Evolutionary conservation across 2,329 filamentous ascomycete species (phyloP), one percentile per base, ranked within the genome.

Genomic region (Xylariomycetidae sp.): DNA sequence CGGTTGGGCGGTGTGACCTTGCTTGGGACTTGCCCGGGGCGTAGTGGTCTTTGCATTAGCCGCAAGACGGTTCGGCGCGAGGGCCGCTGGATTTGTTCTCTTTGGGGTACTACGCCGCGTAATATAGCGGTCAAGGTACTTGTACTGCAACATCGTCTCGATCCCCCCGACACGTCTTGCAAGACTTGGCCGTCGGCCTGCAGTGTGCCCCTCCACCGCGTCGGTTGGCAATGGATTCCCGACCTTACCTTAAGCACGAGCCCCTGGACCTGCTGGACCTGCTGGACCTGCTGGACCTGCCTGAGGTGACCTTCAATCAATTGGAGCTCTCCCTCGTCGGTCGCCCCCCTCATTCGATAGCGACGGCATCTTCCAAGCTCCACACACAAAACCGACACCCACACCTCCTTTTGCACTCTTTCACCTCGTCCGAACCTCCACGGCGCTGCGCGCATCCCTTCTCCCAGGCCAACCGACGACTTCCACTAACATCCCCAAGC

Each of bases 401-500:
- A 50, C 49, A 52, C 49, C 49, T 51, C 50, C 48, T 51, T 52
- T 50, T 48, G 17, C 40, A 29, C 28, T 15, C 20, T 38, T 8
- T n/a, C 19, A 37, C 33, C 37, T 30, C 29, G 39, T 36, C 40
- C 39, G 28, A 34, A 41, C 41, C 29, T 31, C 35, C 34, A 34
- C 37, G 37, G 49, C 50, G 48, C 49, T 51, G 49, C 45, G 49
- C 49, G 49, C 48, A 44, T 36, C 31, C 32, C 19, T 33, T 27
- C 29, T 18, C 10, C 19, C 24, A 22, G 22, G 13, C 18, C 32
- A 40, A 19, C 36, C 35, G 34, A 25, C 27, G 12, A 30, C 29
- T 23, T 31, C 35, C n/a, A 12, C 24, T 25, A 35, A 35, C 35
- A 25, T 39, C 31, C 25, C 33, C 31, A 26, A 19, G n/a, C 25